Conservation (phyloP, 2,329 filamentous ascomycete species). For the Bipolaris victoriae region DNA sequence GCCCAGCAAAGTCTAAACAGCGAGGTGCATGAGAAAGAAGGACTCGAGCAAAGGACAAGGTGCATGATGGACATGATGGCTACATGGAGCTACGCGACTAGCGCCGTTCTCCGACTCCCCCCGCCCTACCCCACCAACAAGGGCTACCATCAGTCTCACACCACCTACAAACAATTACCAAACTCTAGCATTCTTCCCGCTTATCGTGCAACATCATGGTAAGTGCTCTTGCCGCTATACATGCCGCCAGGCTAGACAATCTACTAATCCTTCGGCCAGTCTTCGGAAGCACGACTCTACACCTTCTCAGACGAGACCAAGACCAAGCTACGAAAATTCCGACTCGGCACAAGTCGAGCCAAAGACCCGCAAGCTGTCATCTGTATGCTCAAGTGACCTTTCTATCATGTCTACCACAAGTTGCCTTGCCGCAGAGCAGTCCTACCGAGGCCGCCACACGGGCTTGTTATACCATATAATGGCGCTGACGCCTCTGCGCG, state of each 20-base stretch:
- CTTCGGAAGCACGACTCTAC: conserved; percentile 88
- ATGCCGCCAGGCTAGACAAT: neutral
- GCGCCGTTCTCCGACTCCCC: conserved; percentile 21
- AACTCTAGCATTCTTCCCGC: conserved; percentile 6
- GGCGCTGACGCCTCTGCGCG: conserved; percentile 39
- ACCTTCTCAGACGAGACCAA: conserved; percentile 91
- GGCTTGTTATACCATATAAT: conserved; percentile 1
- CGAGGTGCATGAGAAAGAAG: conserved; percentile 24
- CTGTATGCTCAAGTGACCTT: conserved; percentile 65
- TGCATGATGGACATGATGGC: conserved; percentile 9
- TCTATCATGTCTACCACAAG: conserved; percentile 4
- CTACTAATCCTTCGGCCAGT: conserved; percentile 38
- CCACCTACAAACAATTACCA: conserved; percentile 11
- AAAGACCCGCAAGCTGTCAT: conserved; percentile 90
- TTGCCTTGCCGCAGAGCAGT: neutral
- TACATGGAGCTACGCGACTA: conserved; percentile 17
- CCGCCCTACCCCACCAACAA: conserved; percentile 19
- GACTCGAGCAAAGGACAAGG: conserved; percentile 7
- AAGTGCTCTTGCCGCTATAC: conserved; percentile 14
- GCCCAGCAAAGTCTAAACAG: conserved; percentile 20
- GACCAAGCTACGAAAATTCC: conserved; percentile 91
- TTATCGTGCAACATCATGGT: conserved; percentile 22
- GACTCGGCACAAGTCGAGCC: conserved; percentile 84
- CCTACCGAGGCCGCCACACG: neutral
- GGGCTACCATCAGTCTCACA: conserved; percentile 27